Evolutionary conservation across 768 basidiomycete genomes (phyloP).

Genomic region (Lentinula lateritia): DNA sequence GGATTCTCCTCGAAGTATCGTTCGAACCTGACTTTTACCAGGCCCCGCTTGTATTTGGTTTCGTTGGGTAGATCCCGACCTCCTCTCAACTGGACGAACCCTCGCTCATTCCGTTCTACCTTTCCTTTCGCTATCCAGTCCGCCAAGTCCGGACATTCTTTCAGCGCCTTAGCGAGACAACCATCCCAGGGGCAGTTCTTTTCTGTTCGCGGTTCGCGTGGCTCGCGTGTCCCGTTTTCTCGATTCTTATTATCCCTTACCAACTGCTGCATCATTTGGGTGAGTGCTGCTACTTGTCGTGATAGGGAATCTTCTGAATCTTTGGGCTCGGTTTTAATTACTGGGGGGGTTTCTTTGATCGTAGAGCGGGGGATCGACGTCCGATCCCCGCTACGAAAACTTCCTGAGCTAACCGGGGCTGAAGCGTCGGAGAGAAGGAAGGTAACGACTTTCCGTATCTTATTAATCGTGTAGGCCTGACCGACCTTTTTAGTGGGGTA

Average conservation of each 20-base stretch:
- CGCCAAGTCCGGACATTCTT: not conserved
- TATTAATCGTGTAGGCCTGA: not conserved
- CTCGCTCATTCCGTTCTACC: not conserved
- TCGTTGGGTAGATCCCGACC: not conserved
- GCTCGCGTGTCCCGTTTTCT: not conserved
- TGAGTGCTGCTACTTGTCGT: not conserved
- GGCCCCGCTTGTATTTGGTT: not conserved
- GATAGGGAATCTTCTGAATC: not conserved
- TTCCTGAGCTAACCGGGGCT: not conserved
- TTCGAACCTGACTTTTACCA: not conserved
- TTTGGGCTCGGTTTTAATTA: not conserved
- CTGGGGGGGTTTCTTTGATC: not conserved
- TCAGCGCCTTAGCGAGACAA: not conserved
- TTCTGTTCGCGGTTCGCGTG: not conserved
- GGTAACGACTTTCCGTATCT: not conserved
- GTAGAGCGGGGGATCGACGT: not conserved
- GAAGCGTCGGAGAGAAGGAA: not conserved
- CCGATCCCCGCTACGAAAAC: not conserved
- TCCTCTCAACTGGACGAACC: not conserved
- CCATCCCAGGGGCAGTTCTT: not conserved
- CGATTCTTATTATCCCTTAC: not conserved
- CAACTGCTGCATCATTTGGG: not conserved
- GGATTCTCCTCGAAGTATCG: not conserved
- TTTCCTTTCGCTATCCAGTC: not conserved
- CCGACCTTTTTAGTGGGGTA: not conserved